Evolutionary conservation across 2,329 filamentous ascomycete genomes (phyloP), one percentile per base, ranked within the genome.

Genomic region (Claviceps spartinae): DNA sequence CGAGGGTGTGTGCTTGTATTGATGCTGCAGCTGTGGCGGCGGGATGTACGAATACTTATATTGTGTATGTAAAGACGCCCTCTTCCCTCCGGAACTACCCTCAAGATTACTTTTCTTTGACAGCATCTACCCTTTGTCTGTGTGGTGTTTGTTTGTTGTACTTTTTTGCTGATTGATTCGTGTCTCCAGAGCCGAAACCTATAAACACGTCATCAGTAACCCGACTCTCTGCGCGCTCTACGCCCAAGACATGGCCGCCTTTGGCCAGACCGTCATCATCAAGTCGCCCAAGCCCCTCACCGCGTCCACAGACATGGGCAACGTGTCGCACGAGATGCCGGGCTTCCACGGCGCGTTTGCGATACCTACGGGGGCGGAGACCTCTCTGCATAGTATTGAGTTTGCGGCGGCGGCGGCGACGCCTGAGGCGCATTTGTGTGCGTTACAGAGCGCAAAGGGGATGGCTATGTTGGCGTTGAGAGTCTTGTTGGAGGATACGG

Each of bases 291-390:
- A 69, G 48, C 61, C 68, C 1, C 59, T 72, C 52, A 59, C 60
- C 13, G 64, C 62, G 9, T 74, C 73, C 0, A 75, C 73, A 0
- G 73, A 76, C 59, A 74, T 75, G 73, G 73, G 73, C 22, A 77
- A 77, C 51, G 72, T 77, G 9, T 70, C 68, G 13, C 72, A 76
- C 49, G 54, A 67, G 1, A 62, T 72, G 2, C 74, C 74, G 1
- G 68, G 67, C 4, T 70, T 77, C 48, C 74, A 77, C 55, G 70
- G 71, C 4, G 70, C 67, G 36, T 76, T 77, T 53, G 64, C 61
- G 1, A 72, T 78, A 37, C 65, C 69, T 0, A 63, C 67, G 1
- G 57, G 53, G 1, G 50, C 63, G 0, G 63, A 67, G 13, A 67
- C 68, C 24, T 66, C 64, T 2, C 61, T 64, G 0, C 70, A 73